Conservation (phyloP, 306 rosid species). For the Trifolium fragiferum region DNA sequence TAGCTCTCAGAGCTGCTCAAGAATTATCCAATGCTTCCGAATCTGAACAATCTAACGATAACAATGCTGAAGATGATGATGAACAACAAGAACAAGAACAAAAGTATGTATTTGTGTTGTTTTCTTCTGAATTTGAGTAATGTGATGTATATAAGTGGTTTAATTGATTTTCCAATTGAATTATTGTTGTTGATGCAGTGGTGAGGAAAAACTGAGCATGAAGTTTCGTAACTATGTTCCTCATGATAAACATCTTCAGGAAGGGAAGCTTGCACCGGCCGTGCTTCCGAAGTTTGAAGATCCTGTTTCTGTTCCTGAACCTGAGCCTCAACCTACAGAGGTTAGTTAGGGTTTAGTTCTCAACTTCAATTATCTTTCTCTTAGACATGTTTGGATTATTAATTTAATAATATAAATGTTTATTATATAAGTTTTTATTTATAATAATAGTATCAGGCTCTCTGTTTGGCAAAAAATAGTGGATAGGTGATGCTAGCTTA, state of each 20-base stretch:
- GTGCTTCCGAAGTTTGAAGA: constrained; percentile 90
- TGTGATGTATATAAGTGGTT: not conserved
- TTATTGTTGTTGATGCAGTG: constrained; percentile 38
- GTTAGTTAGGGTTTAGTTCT: constrained; percentile 35
- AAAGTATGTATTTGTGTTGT: constrained; percentile 41
- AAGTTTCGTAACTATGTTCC: constrained; percentile 96
- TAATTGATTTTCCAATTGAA: not conserved
- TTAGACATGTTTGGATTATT: not conserved
- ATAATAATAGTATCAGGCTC: no score
- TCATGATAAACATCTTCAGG: constrained; percentile 85
- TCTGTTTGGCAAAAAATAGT: no score
- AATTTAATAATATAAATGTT: not conserved
- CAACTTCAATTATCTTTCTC: not conserved
- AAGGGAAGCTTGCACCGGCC: constrained; percentile 83
- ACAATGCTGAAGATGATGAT: constrained; percentile 1
- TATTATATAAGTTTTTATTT: not conserved
- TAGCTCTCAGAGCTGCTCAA: constrained; percentile 79
- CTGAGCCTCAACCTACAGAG: constrained; percentile 55
- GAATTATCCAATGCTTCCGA: constrained; percentile 68
- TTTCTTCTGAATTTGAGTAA: not conserved
- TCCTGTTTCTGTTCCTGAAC: constrained; percentile 69
- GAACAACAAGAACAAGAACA: constrained; percentile 34
- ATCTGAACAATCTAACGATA: not conserved
- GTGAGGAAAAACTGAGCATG: constrained; percentile 53
- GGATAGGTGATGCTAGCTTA: no score